Evolutionary conservation across 441 rosid genomes (phyloP).

Genomic region (Adansonia madagascariensis): DNA sequence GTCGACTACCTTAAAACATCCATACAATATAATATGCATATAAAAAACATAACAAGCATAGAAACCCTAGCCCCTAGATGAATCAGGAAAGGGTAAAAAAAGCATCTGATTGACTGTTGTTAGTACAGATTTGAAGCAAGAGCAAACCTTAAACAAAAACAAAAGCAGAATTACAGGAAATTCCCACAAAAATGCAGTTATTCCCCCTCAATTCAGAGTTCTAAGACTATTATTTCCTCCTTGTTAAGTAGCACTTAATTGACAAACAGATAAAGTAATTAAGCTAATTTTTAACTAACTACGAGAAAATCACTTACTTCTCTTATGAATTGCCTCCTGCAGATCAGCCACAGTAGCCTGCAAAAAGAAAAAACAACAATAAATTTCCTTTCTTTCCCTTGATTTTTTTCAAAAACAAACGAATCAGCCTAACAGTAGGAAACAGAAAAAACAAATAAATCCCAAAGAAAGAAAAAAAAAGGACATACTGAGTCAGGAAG

Average conservation of each 20-base stretch:
- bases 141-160: neutral
- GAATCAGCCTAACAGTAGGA: slow-evolving; percentile 8
- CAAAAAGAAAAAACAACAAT: slow-evolving; percentile 21
- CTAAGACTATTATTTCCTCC: slow-evolving; percentile 1
- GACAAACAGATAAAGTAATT: neutral
- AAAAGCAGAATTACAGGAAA: neutral
- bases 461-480: neutral
- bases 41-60: neutral
- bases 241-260: neutral
- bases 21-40: neutral
- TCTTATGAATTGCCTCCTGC: slow-evolving; percentile 78
- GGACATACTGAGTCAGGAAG: slow-evolving; percentile 67
- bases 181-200: neutral
- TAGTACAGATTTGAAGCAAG: neutral
- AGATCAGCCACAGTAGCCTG: slow-evolving; percentile 91
- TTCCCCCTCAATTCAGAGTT: neutral
- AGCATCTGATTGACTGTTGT: neutral
- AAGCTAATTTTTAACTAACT: neutral
- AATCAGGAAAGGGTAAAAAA: neutral
- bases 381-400: neutral
- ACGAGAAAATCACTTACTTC: slow-evolving; percentile 51
- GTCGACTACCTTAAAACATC: neutral
- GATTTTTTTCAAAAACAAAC: slow-evolving; percentile 19
- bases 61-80: neutral
- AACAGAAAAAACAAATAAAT: neutral